These are phyloP conservation scores for Glaciozyma antarctica DNA, from an alignment of 768 basidiomycete species.

Conservation along the genomic window DNA sequence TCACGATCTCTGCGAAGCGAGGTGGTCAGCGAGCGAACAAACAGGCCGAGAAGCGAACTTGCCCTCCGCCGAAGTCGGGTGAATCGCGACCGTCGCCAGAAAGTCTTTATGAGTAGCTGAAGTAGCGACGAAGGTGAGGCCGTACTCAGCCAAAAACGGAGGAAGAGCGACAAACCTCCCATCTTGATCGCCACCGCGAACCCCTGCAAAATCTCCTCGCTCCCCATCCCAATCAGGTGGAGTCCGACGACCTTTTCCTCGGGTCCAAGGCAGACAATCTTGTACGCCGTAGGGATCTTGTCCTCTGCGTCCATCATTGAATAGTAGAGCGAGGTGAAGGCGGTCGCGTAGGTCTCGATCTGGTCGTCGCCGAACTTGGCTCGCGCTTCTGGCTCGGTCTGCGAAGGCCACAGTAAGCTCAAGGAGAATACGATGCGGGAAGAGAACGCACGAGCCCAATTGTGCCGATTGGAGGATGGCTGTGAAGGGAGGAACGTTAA, in stretches of 20 bases:
- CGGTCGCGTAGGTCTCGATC: conserved; percentile 76
- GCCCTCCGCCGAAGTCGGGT: conserved; percentile 46
- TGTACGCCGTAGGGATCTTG: conserved; percentile 92
- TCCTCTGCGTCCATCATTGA: conserved; percentile 73
- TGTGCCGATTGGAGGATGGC: conserved; percentile 90
- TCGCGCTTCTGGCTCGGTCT: conserved; percentile 78
- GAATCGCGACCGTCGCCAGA: conserved; percentile 83
- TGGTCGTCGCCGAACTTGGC: conserved; percentile 71
- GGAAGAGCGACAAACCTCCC: conserved; percentile 50
- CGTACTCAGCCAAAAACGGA: too few relatives aligned
- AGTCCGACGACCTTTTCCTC: conserved; percentile 95
- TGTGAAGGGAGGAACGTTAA: conserved; percentile 40
- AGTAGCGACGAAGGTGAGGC: background rate
- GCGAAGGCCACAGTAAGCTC: too few relatives aligned
- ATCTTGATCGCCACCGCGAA: conserved; percentile 95
- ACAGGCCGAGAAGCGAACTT: background rate
- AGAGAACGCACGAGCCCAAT: conserved; percentile 60
- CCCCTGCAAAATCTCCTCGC: conserved; percentile 91
- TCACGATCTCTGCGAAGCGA: conserved; percentile 14
- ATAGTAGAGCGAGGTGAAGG: conserved; percentile 59
- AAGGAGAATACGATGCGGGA: too few relatives aligned
- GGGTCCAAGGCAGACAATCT: conserved; percentile 72
- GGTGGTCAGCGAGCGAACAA: too few relatives aligned
- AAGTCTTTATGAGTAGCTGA: conserved; percentile 66
- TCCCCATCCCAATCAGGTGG: conserved; percentile 82